A percentile compares a stretch with the other conserved stretches of the same genome.
Conservation (phyloP, 2,329 filamentous ascomycete species). For the Conoideocrella luteorostrata region DNA sequence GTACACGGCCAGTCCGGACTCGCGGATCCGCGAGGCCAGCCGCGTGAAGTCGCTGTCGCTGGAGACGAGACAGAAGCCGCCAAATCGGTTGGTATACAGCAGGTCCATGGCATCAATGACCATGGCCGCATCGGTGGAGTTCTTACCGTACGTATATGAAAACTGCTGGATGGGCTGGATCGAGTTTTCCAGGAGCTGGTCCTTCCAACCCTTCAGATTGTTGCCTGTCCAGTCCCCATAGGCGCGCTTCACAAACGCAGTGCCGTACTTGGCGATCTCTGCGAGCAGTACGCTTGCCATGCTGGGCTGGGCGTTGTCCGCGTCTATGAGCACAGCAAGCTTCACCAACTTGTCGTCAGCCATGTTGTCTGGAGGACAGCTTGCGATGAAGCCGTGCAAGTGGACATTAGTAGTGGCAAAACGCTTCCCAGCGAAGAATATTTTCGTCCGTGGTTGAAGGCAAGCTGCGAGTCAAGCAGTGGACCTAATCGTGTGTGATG, state of each 20-base stretch:
- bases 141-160: conserved; percentile 28
- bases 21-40: conserved; percentile 26
- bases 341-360: too few relatives aligned
- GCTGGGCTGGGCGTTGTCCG: conserved; percentile 22
- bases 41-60: conserved; percentile 31
- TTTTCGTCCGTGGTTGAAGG: too few relatives aligned
- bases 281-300: conserved; percentile 17
- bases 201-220: conserved; percentile 23
- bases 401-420: too few relatives aligned
- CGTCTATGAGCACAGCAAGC: conserved; percentile 27
- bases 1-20: conserved; percentile 25
- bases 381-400: too few relatives aligned
- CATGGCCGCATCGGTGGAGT: conserved; percentile 28
- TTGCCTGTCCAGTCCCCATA: conserved; percentile 29
- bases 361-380: too few relatives aligned
- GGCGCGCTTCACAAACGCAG: conserved; percentile 21
- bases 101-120: conserved; percentile 33
- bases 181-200: conserved; percentile 22
- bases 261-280: conserved; percentile 28
- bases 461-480: too few relatives aligned
- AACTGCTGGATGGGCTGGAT: conserved; percentile 32
- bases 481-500: too few relatives aligned
- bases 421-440: too few relatives aligned
- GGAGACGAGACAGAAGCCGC: conserved; percentile 27
- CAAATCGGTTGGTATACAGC: conserved; percentile 25